Percentiles rank a stretch among this genome's conserved stretches.
Conservation (phyloP, 768 basidiomycete species). For the Termitomyces sp. region DNA sequence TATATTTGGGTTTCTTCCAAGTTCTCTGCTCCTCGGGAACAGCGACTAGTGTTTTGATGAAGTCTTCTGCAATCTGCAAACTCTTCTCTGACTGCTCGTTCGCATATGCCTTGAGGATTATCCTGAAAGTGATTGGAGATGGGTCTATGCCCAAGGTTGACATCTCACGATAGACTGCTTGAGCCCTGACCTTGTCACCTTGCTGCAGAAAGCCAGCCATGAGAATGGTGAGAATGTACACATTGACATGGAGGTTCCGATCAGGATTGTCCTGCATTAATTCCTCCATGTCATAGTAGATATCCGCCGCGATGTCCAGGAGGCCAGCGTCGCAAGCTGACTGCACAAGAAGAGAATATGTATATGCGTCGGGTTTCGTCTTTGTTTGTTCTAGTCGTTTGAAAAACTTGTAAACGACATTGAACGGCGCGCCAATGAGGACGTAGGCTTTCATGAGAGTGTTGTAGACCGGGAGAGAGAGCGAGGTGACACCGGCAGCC, state of each 20-base stretch:
- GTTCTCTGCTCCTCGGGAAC: constrained; percentile 26
- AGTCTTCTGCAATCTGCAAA: constrained; percentile 60
- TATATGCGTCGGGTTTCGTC: constrained; percentile 54
- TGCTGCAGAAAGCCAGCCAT: constrained; percentile 67
- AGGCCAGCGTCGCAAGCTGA: constrained; percentile 73
- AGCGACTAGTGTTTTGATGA: constrained; percentile 50
- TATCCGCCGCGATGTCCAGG: constrained; percentile 59
- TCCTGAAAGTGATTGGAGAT: constrained; percentile 61
- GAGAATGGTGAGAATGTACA: constrained; percentile 68
- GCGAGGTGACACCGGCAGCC: constrained; percentile 29
- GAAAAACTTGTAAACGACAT: constrained; percentile 60
- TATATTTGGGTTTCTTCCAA: constrained; percentile 37
- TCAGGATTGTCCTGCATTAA: constrained; percentile 29
- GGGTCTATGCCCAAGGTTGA: constrained; percentile 58
- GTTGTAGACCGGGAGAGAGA: constrained; percentile 67
- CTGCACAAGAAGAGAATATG: constrained; percentile 75
- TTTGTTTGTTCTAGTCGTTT: constrained; percentile 44
- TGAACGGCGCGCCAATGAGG: constrained; percentile 73
- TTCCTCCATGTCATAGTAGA: constrained; percentile 68
- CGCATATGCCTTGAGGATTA: constrained; percentile 63
- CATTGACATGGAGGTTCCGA: constrained; percentile 40
- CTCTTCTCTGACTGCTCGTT: constrained; percentile 45
- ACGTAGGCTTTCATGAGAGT: constrained; percentile 83
- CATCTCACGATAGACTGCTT: constrained; percentile 73
- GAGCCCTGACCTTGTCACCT: constrained; percentile 52